A percentile compares a stretch with the other conserved stretches of the same genome.
These are phyloP conservation scores for Persicaria maculosa DNA, from an alignment of 148 eudicot genomes.

Conservation along the genomic window DNA sequence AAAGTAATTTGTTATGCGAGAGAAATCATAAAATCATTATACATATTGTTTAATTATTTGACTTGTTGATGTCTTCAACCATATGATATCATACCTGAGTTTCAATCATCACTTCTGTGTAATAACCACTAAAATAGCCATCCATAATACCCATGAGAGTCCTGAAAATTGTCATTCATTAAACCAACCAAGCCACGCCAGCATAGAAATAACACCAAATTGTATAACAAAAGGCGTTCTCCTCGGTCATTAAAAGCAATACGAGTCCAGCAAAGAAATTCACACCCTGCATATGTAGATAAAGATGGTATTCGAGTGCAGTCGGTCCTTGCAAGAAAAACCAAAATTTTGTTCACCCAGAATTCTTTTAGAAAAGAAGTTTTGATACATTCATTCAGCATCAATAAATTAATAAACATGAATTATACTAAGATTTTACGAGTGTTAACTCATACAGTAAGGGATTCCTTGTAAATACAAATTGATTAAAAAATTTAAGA, in stretches of 20 bases:
- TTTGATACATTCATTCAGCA: neutral
- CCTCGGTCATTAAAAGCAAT: conserved; percentile 94
- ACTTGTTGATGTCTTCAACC: neutral
- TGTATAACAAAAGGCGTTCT: conserved; percentile 64
- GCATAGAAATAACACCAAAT: neutral
- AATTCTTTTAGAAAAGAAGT: neutral
- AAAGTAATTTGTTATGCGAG: neutral
- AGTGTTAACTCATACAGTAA: neutral
- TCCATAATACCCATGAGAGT: conserved; percentile 85
- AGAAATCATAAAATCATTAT: neutral
- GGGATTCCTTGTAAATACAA: neutral
- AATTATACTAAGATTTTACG: neutral
- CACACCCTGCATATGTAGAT: conserved; percentile 84
- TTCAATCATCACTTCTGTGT: conserved; percentile 93
- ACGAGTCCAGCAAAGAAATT: conserved; percentile 89
- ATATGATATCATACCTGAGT: conserved; percentile 70
- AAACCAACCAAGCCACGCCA: neutral
- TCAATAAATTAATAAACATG: neutral
- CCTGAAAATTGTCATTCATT: conserved; percentile 37
- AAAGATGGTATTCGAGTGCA: neutral
- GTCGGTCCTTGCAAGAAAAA: neutral
- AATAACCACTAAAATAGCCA: conserved; percentile 97
- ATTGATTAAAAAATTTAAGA: neutral
- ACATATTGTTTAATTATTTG: neutral
- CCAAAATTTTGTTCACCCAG: neutral